Evolutionary conservation across 805 yeast species (phyloP).

Genomic region (Sugiyamaella boreocaroliniensis): DNA sequence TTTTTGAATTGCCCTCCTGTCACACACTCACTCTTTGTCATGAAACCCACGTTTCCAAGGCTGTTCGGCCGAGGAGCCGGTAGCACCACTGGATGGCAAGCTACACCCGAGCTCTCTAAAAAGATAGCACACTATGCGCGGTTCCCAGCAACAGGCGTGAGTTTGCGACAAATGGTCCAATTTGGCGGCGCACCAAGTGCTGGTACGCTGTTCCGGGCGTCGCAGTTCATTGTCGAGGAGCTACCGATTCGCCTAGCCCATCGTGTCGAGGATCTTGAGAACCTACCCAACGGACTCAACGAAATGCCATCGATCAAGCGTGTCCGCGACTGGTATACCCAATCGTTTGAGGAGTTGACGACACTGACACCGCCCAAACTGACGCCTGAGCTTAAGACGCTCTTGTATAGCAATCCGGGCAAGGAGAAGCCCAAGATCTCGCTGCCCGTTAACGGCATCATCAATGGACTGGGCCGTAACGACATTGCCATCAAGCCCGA

Average conservation of each 20-base stretch:
- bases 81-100: constrained; percentile 24
- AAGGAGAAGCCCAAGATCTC: constrained; percentile 10
- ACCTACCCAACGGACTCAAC: constrained; percentile 66
- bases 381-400: constrained; percentile 32
- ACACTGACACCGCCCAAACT: constrained; percentile 52
- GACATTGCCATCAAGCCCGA: constrained; percentile 31
- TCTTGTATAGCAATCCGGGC: constrained; percentile 24
- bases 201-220: constrained; percentile 74
- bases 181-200: constrained; percentile 76
- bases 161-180: constrained; percentile 84
- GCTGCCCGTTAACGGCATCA: constrained; percentile 6
- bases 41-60: constrained; percentile 3
- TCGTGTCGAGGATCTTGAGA: constrained; percentile 76
- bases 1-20: neutral
- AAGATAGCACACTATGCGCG: constrained; percentile 59
- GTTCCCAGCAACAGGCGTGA: constrained; percentile 76
- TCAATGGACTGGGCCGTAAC: constrained; percentile 12
- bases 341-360: constrained; percentile 75
- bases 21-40: neutral
- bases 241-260: constrained; percentile 81
- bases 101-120: constrained; percentile 41
- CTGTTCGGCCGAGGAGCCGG: constrained; percentile 7
- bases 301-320: constrained; percentile 67
- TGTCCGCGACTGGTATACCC: constrained; percentile 86
- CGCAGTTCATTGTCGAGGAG: constrained; percentile 79